phyloP scores from a whole-genome alignment of 139 green algal species.

The Chlamydomonas urium region DNA sequence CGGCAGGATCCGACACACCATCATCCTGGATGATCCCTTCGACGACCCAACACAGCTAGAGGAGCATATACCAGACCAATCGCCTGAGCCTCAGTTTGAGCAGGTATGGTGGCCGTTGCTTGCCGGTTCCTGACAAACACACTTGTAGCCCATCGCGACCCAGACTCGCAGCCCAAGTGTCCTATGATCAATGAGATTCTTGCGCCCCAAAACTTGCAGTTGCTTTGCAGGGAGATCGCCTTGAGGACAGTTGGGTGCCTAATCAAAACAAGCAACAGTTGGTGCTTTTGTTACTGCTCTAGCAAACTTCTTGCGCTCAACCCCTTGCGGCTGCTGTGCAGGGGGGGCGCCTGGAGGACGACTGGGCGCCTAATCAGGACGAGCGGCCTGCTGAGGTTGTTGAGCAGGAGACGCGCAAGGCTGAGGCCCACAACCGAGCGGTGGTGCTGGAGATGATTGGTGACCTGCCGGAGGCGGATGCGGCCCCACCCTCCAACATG shows the following conservation, averaged over 20 bases:
- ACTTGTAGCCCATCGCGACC: too few relatives aligned
- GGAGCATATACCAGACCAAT: constrained; percentile 76
- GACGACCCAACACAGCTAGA: constrained; percentile 75
- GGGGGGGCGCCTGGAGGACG: constrained; percentile 56
- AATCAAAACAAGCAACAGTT: too few relatives aligned
- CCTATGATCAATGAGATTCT: too few relatives aligned
- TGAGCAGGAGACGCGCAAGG: constrained; percentile 51
- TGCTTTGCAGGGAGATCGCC: too few relatives aligned
- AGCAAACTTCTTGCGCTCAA: too few relatives aligned
- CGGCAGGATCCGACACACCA: constrained; percentile 87
- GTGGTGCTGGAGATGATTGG: constrained; percentile 99
- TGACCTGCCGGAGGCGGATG: constrained; percentile 66
- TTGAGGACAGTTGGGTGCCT: too few relatives aligned
- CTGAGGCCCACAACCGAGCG: constrained; percentile 79
- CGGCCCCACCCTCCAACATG: constrained; percentile 87
- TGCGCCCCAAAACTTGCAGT: too few relatives aligned
- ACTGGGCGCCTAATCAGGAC: constrained; percentile 85
- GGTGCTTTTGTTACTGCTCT: too few relatives aligned
- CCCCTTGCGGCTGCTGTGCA: too few relatives aligned
- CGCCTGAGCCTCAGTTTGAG: constrained; percentile 62
- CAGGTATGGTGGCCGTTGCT: too few relatives aligned
- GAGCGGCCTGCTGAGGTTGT: constrained; percentile 68
- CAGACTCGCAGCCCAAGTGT: too few relatives aligned
- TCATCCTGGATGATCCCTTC: constrained; percentile 95
- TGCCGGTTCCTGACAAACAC: too few relatives aligned